phyloP scores from a whole-genome alignment of 805 yeast genomes.

The Saturnispora halmiae region DNA sequence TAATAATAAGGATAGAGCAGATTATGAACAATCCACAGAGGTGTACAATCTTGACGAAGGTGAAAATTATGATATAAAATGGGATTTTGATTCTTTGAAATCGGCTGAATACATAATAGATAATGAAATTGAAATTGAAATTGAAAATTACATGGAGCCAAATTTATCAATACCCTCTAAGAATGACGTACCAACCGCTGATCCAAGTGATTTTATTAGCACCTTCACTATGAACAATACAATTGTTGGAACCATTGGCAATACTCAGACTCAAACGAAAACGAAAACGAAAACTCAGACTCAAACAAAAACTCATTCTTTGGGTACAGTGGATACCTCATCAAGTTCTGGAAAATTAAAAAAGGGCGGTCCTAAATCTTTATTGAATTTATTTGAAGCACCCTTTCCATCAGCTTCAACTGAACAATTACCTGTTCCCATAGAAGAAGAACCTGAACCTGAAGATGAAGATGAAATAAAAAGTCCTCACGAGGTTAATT shows the following conservation, averaged over 20 bases:
- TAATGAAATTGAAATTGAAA: slow-evolving; percentile 49
- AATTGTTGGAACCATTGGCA: slow-evolving; percentile 15
- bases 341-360: slow-evolving; percentile 11
- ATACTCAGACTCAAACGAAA: slow-evolving; percentile 10
- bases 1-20: slow-evolving; percentile 44
- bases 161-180: neutral
- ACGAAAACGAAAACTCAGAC: slow-evolving; percentile 18
- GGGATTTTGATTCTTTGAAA: slow-evolving; percentile 86
- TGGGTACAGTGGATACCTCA: slow-evolving; percentile 3
- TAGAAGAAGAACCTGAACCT: slow-evolving; percentile 8
- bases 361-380: slow-evolving; percentile 61
- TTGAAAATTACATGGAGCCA: slow-evolving; percentile 10
- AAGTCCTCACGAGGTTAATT: neutral
- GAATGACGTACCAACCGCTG: slow-evolving; percentile 10
- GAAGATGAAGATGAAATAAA: neutral
- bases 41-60: slow-evolving; percentile 20
- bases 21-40: slow-evolving; percentile 26
- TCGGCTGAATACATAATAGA: slow-evolving; percentile 66
- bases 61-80: slow-evolving; percentile 44
- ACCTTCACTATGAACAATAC: slow-evolving; percentile 17
- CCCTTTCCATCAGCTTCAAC: slow-evolving; percentile 37
- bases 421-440: slow-evolving; percentile 18
- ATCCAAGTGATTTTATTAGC: slow-evolving; percentile 13
- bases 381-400: slow-evolving; percentile 33
- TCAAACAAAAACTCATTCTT: neutral